Conservation (phyloP, 192 early-diverging fungal species). For the Backusella australiensis region DNA sequence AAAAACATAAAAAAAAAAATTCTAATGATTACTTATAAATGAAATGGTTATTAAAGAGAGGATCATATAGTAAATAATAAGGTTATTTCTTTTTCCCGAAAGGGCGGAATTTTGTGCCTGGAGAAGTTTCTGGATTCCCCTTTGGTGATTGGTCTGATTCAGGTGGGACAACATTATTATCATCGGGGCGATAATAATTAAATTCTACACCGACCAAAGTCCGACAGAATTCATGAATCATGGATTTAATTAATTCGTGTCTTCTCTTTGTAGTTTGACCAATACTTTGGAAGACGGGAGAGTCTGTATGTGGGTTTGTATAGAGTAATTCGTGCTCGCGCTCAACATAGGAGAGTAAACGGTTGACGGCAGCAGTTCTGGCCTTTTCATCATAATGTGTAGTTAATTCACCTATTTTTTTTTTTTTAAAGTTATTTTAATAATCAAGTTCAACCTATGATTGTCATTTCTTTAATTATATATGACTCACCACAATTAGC, state of each 20-base stretch:
- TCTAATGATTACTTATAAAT: constrained; percentile 1
- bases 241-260: constrained; percentile 44
- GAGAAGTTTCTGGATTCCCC: not conserved
- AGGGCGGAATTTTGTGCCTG: constrained; percentile 3
- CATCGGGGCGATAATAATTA: constrained; percentile 30
- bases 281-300: constrained; percentile 23
- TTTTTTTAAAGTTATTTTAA: not conserved
- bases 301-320: constrained; percentile 28
- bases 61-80: not conserved
- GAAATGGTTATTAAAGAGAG: not conserved
- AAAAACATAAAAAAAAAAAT: not conserved
- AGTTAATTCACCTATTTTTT: constrained; percentile 24
- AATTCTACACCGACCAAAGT: constrained; percentile 49
- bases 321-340: constrained; percentile 20
- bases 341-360: constrained; percentile 29
- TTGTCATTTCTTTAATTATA: not conserved
- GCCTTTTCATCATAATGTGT: constrained; percentile 35
- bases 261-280: constrained; percentile 34
- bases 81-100: not conserved
- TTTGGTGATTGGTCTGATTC: not conserved
- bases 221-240: constrained; percentile 51
- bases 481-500: constrained; percentile 37
- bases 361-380: constrained; percentile 32
- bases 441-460: not conserved
- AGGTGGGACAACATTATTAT: not conserved